Conservation (phyloP, 768 basidiomycete genomes). For the Mycena latifolia region DNA sequence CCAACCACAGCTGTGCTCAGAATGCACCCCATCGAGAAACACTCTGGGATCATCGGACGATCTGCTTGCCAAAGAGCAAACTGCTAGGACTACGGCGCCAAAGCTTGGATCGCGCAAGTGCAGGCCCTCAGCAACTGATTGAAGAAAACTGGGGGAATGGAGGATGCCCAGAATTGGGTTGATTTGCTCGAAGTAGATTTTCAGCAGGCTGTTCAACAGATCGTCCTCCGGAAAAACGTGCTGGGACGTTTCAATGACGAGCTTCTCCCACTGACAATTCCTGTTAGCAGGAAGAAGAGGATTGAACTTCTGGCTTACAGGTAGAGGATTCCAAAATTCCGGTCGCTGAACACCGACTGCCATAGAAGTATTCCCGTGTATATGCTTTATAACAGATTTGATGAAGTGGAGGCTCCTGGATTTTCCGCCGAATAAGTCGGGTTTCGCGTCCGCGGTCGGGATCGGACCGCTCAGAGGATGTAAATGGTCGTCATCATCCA, state of each 20-base stretch:
- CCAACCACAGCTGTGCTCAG: no score
- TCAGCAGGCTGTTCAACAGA: no score
- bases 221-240: no score
- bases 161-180: no score
- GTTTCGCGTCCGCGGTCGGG: neutral
- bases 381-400: constrained; percentile 11
- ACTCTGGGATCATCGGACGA: constrained; percentile 16
- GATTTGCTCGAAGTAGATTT: no score
- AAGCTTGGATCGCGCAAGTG: constrained; percentile 5
- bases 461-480: neutral
- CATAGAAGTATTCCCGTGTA: constrained; percentile 7
- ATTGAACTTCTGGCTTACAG: constrained; percentile 15
- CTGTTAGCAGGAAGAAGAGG: neutral
- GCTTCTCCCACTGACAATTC: no score
- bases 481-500: neutral
- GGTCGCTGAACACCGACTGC: constrained; percentile 22
- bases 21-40: neutral
- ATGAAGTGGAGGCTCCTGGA: constrained; percentile 21
- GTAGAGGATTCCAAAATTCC: constrained; percentile 31
- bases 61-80: constrained; percentile 13
- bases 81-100: neutral
- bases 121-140: no score
- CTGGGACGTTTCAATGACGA: no score
- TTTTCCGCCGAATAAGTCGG: constrained; percentile 4
- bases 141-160: no score